These are phyloP conservation scores for Nelumbo lutea DNA, from an alignment of 164 flowering plant species.

Conservation along the genomic window DNA sequence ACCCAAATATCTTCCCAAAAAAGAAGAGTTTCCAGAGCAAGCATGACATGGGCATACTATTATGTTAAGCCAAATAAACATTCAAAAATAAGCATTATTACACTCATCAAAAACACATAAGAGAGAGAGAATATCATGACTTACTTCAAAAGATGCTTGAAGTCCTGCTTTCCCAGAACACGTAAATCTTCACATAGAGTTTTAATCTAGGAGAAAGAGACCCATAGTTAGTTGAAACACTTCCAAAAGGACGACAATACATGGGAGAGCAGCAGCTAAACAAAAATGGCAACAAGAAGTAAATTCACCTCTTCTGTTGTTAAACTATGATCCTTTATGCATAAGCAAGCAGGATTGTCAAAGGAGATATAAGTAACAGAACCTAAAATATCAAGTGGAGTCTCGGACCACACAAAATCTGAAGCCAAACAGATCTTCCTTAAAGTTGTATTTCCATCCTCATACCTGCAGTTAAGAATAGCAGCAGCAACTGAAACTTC, in stretches of 20 bases:
- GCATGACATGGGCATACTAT: no score
- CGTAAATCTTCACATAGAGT: slow-evolving; percentile 78
- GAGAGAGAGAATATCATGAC: slow-evolving; percentile 9
- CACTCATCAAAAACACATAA: no score
- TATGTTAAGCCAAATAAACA: no score
- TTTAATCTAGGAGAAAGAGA: slow-evolving; percentile 46
- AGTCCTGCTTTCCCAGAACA: slow-evolving; percentile 90
- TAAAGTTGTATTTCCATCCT: slow-evolving; percentile 57
- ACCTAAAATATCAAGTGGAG: slow-evolving; percentile 85
- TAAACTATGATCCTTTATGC: slow-evolving; percentile 57
- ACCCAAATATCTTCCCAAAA: no score
- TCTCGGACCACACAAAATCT: slow-evolving; percentile 73
- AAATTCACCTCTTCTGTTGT: slow-evolving; percentile 85
- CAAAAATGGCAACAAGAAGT: neutral
- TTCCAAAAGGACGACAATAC: neutral
- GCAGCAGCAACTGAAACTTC: slow-evolving; percentile 4
- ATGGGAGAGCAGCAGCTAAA: neutral
- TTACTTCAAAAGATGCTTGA: slow-evolving; percentile 88
- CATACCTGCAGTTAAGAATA: slow-evolving; percentile 48
- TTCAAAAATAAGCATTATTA: no score
- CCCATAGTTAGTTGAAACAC: neutral
- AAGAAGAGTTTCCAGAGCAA: no score
- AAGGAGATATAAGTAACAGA: slow-evolving; percentile 72
- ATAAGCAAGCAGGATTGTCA: slow-evolving; percentile 56
- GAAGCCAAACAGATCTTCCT: slow-evolving; percentile 72